Base-by-base conservation (phyloP, 1,139 yeast species). In the Waltiozyma sp. region DNA sequence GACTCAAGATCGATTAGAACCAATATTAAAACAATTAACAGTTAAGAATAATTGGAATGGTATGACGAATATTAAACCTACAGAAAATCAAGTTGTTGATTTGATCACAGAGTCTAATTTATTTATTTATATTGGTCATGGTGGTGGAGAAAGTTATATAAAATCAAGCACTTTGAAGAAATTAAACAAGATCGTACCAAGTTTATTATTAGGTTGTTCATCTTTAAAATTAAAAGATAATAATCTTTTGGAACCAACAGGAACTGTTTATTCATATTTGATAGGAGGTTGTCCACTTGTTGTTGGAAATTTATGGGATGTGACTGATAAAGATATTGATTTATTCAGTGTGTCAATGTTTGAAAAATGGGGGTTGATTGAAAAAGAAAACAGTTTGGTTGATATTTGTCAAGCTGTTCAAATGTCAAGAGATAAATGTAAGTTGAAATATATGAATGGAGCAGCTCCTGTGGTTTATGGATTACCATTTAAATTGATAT, bases 301-400 rank as follows among this genome's bases (percentile, higher is more conserved):
- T 2, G 64, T 91, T 38, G 96, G 87, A 0, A 88, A 87, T 56
- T 64, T 91, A 49, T 91, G 98, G 98, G 96, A 88, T 61, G 97
- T 91, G 5, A 91, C 97, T 0, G 98, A 91, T 60, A 88, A 85
- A 54, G 98, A 91, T 59, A 86, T 88, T 43, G 97, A 91, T 61
- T 72, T 70, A 52, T 87, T 88, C 54, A 82, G 88, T 39, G 48
- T 70, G 13, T 64, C 73, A 1, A 61, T 83, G 36, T 71, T 87
- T 51, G 71, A 72, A 13, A 65, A 69, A 45, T 79, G 88, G 77
- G 88, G 89, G 0, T 62, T 81, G 24, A 57, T 69, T 26, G 47
- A 45, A 13, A 34, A 38, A 15, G 46, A 41, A 2, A 45, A 49
- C 19, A 47, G 44, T 40, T 7, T n/a, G 3, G 37, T 35, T 9